Base-by-base conservation (phyloP, 2,329 filamentous ascomycete species). In the Sclerotinia sclerotiorum region DNA sequence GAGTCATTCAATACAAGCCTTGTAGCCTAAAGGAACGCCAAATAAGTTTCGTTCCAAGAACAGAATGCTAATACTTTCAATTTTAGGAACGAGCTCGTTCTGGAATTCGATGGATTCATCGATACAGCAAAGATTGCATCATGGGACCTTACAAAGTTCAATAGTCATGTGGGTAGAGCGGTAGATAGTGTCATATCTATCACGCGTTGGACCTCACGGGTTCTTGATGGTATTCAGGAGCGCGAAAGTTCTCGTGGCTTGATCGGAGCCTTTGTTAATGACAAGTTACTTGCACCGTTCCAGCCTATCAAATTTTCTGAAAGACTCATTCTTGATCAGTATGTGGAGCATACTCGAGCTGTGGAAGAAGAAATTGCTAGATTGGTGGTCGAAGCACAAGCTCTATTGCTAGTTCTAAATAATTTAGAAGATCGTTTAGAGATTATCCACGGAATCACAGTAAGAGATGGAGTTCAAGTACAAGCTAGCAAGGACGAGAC, bases 51-150 rank as follows among this genome's bases (percentile, higher is more conserved):
- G n/a, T 27, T 15, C 21, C 2, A 17, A 46, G 42, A 57, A 17
- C 19, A n/a, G n/a, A 17, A 65, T 21, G 39, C 49, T 65, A 29
- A 68, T 52, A 68, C 29, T 65, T 58, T 13, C 2, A 27, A 55
- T 39, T 51, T n/a, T 52, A 86, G 86, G 42, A 85, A 90, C 48
- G 89, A 93, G 78, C 84, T 96, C 17, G 86, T 91, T 5, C 83
- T 88, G 29, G 91, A 94, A 76, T 90, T 96, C 68, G 86, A 90
- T 70, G 86, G 86, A 62, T 96, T 94, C 78, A 87, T 95, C 72
- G 87, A 90, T 13, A 87, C 86, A 0, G 88, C 90, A 2, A 82
- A 87, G 4, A 82, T 84, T 58, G 88, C 89, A 1, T 87, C 89
- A 5, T 82, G 84, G 56, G 87, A 91, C 68, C 82, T 95, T 5